These are phyloP conservation scores for Globisporangium carolinianum DNA, from an alignment of 352 stramenopile species.

Conservation along the genomic window DNA sequence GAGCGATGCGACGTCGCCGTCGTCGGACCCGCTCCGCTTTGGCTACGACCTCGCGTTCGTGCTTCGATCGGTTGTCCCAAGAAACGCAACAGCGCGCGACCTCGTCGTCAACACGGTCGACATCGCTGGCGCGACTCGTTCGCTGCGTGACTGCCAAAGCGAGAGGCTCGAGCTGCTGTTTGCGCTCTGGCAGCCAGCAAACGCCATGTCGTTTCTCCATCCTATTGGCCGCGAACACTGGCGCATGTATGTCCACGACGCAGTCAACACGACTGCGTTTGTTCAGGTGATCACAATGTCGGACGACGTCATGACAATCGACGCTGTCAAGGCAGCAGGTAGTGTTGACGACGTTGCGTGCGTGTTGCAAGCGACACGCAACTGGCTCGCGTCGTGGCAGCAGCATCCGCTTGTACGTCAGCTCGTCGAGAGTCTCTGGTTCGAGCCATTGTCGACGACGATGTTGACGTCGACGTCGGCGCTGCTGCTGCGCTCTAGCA, in stretches of 20 bases:
- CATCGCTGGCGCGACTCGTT: background rate
- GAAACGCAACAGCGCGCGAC: conserved; percentile 17
- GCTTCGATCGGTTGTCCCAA: conserved; percentile 18
- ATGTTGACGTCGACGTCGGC: conserved; percentile 5
- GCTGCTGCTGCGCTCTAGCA: conserved; percentile 2
- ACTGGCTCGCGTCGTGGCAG: conserved; percentile 53
- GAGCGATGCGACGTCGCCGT: conserved; percentile 3
- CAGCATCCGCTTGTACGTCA: conserved; percentile 34
- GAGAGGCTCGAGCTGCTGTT: conserved; percentile 23
- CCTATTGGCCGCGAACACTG: conserved; percentile 7
- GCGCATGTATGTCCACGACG: conserved; percentile 22
- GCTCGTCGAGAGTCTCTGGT: conserved; percentile 53
- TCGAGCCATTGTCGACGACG: conserved; percentile 5
- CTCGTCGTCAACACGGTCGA: conserved; percentile 31
- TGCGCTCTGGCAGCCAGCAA: conserved; percentile 31
- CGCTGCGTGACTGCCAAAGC: conserved; percentile 3
- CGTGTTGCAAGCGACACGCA: conserved; percentile 25
- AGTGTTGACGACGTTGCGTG: conserved; percentile 21
- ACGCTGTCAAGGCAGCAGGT: background rate
- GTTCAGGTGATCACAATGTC: background rate
- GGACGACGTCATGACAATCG: background rate
- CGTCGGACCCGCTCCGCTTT: conserved; percentile 29
- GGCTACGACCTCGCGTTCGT: conserved; percentile 39
- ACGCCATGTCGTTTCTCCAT: conserved; percentile 33
- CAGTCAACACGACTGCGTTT: conserved; percentile 11